A percentile compares a stretch with the other conserved stretches of the same genome.
Evolutionary conservation across 768 basidiomycete species (phyloP).

Genomic region (Lenzites betulinus): DNA sequence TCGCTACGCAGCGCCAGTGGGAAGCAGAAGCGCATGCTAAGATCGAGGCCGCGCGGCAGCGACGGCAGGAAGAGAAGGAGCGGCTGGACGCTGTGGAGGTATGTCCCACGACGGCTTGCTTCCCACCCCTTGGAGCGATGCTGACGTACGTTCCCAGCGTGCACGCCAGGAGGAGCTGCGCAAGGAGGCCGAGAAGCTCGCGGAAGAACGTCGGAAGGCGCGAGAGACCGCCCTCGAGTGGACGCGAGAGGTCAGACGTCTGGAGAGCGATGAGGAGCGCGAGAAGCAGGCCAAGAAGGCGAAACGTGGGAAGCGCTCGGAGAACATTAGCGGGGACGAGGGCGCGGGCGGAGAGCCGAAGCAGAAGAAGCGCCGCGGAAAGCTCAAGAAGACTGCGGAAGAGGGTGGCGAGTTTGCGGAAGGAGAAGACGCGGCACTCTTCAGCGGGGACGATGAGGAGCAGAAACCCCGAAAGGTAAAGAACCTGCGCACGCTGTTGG

Average conservation of each 20-base stretch:
- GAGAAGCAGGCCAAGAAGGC: slow-evolving; percentile 55
- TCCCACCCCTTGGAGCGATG: not conserved
- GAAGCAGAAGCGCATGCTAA: slow-evolving; percentile 73
- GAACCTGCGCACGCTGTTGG: not conserved
- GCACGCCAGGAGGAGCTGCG: slow-evolving; percentile 63
- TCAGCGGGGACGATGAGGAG: slow-evolving; percentile 71
- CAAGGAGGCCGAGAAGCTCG: slow-evolving; percentile 75
- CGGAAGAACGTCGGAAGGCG: slow-evolving; percentile 72
- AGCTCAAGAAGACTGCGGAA: slow-evolving; percentile 61
- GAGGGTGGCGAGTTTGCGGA: slow-evolving; percentile 42
- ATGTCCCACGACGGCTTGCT: slow-evolving; percentile 18
- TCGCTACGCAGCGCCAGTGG: slow-evolving; percentile 66
- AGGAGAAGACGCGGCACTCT: slow-evolving; percentile 60
- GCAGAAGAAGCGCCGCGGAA: slow-evolving; percentile 65
- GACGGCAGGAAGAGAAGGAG: slow-evolving; percentile 78
- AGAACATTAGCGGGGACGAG: slow-evolving; percentile 45
- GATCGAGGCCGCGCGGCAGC: slow-evolving; percentile 74
- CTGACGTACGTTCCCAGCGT: slow-evolving; percentile 42
- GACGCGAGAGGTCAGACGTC: slow-evolving; percentile 60
- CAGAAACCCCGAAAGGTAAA: slow-evolving; percentile 75
- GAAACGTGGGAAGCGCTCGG: slow-evolving; percentile 53
- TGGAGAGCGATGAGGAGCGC: slow-evolving; percentile 77
- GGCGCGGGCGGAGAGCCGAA: slow-evolving; percentile 53
- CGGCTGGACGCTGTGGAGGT: slow-evolving; percentile 69
- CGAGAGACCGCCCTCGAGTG: slow-evolving; percentile 81